Evolutionary conservation across 2,329 filamentous ascomycete genomes (phyloP), one percentile per base, ranked within the genome.

Genomic region (Diplodia scrobiculata): DNA sequence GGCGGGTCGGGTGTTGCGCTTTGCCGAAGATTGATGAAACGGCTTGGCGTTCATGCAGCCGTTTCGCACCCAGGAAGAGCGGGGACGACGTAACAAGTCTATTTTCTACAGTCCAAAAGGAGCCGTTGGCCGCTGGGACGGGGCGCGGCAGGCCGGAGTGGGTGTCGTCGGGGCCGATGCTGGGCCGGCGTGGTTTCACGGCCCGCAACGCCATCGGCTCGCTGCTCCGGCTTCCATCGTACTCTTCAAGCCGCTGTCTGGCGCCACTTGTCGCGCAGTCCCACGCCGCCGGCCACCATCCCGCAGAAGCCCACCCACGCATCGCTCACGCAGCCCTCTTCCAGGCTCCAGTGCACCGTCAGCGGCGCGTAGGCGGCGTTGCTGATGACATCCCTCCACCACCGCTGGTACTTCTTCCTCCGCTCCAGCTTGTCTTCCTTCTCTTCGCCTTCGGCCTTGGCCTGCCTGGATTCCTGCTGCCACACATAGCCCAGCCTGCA

Each of bases 281-380:
- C 71, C 53, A 81, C 77, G 11, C 79, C 72, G 5, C 78, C 78
- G 29, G 79, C 76, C 21, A 89, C 75, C 66, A 77, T 82, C 6
- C 89, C 89, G 63, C 87, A 79, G 27, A 86, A 72, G 0, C 87
- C 88, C 29, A 89, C 80, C 73, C 83, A 78, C 68, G 82, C 80
- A 67, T 88, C 85, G 41, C 83, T 83, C 65, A 91, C 76, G 10
- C 87, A 74, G 0, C 90, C 91, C 66, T 85, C 80, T 68, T 90
- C 87, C 48, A 89, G 76, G 72, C 91, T 89, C 89, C 91, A 97
- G 80, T 97, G 92, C 66, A 94, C 73, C 68, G 91, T 94, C 75
- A 96, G 81, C 36, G 93, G 92, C 66, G 90, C 87, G 87, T 91
- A 96, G 36, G 89, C 87, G 68, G 86, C 74, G 78, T 92, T 92